phyloP scores from a whole-genome alignment of 192 early-diverging fungal genomes.

The Coemansia sp. region DNA sequence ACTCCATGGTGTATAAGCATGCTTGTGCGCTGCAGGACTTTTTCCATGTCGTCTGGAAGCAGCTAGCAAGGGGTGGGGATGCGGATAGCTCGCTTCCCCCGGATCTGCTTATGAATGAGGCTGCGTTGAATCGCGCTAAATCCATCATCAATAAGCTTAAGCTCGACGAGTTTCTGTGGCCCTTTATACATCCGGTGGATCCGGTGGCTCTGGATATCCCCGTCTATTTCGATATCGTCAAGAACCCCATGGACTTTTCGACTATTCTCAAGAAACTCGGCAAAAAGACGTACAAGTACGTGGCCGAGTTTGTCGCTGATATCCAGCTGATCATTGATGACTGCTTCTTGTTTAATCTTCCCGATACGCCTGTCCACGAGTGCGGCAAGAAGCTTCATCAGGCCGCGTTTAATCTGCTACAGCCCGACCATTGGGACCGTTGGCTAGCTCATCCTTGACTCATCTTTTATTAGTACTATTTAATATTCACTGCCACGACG shows the following conservation, averaged over 20 bases:
- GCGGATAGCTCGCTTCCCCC: background rate
- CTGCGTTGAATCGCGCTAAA: conserved; percentile 14
- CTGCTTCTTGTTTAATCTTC: conserved; percentile 65
- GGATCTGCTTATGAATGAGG: conserved; percentile 7
- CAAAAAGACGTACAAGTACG: conserved; percentile 52
- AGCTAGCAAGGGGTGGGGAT: conserved; percentile 1
- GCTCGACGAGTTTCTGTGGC: conserved; percentile 30
- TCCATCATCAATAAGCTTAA: conserved; percentile 27
- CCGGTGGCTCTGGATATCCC: conserved; percentile 59
- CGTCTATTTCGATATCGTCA: conserved; percentile 65
- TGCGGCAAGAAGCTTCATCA: conserved; percentile 55
- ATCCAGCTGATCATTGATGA: conserved; percentile 66
- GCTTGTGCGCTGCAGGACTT: conserved; percentile 52
- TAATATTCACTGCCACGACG: no score
- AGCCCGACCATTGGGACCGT: conserved; percentile 26
- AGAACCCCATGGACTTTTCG: conserved; percentile 71
- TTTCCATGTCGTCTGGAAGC: conserved; percentile 52
- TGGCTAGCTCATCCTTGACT: conserved; percentile 21
- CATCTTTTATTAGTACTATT: no score
- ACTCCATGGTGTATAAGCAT: conserved; percentile 55
- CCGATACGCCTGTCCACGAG: conserved; percentile 54
- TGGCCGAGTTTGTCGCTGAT: conserved; percentile 60
- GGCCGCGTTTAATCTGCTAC: conserved; percentile 18
- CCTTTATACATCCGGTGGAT: conserved; percentile 65
- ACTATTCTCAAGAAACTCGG: conserved; percentile 61